These are phyloP conservation scores for Metarhizium humberi DNA, from an alignment of 2,329 filamentous ascomycete species.

Conservation along the genomic window DNA sequence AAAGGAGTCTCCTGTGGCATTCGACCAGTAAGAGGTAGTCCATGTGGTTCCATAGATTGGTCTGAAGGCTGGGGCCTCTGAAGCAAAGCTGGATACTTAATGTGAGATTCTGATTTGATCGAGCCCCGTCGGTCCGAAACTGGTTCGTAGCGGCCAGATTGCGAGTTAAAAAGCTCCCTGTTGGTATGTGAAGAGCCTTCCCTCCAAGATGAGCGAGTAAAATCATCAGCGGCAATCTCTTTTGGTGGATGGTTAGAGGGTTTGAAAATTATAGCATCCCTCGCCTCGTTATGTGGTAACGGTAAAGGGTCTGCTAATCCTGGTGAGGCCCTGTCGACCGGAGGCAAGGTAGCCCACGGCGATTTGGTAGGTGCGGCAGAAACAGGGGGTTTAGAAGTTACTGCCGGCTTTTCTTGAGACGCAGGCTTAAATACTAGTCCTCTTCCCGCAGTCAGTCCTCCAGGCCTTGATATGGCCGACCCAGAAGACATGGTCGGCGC, in stretches of 20 bases:
- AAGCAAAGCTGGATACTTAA: constrained; percentile 67
- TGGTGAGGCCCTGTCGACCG: constrained; percentile 72
- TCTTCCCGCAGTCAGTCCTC: constrained; percentile 43
- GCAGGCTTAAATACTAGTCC: constrained; percentile 57
- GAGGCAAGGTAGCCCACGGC: constrained; percentile 82
- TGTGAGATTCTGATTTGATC: constrained; percentile 54
- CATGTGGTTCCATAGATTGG: constrained; percentile 69
- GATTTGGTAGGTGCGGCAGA: constrained; percentile 70
- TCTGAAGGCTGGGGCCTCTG: constrained; percentile 62
- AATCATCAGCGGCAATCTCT: constrained; percentile 91
- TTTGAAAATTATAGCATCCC: constrained; percentile 48
- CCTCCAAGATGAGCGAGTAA: constrained; percentile 74
- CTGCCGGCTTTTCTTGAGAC: constrained; percentile 57
- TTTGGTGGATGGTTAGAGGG: constrained; percentile 46
- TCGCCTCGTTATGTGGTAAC: constrained; percentile 37
- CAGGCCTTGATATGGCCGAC: constrained; percentile 34
- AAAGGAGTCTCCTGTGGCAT: constrained; percentile 58
- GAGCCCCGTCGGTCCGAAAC: constrained; percentile 69
- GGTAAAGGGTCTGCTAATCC: constrained; percentile 47
- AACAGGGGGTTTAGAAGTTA: constrained; percentile 62
- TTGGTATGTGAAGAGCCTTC: constrained; percentile 55
- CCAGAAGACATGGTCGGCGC: constrained; percentile 23
- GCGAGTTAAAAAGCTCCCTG: constrained; percentile 86
- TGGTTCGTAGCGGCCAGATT: constrained; percentile 86
- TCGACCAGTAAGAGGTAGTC: constrained; percentile 75